phyloP scores from a whole-genome alignment of 371 early-diverging fungal species.

The Lichtheimia hyalospora region DNA sequence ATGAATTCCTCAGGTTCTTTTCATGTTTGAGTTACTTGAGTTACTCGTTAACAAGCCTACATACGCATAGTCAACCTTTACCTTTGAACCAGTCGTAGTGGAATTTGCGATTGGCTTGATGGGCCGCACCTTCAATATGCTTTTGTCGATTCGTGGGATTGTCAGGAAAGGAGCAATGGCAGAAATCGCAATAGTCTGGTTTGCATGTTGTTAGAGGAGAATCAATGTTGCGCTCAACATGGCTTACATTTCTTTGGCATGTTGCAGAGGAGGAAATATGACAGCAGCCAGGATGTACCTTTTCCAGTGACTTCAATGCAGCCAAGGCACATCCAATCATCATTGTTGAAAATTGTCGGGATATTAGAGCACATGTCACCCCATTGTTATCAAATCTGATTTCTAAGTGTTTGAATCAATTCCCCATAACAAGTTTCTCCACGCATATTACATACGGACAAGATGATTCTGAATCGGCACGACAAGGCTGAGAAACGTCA shows the following conservation, averaged over 20 bases:
- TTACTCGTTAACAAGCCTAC: background rate
- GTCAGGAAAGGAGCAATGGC: slow-evolving; percentile 50
- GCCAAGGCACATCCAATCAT: too few species aligned
- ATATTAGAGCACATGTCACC: too few species aligned
- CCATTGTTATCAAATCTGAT: too few species aligned
- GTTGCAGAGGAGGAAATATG: background rate
- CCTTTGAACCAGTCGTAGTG: slow-evolving; percentile 52
- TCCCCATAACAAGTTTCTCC: too few species aligned
- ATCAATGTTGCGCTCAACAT: background rate
- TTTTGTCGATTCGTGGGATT: slow-evolving; percentile 42
- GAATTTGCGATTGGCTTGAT: slow-evolving; percentile 31
- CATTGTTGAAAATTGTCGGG: too few species aligned
- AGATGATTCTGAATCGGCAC: too few species aligned
- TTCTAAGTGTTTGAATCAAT: too few species aligned
- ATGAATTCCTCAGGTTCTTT: slow-evolving; percentile 33
- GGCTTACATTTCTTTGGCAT: slow-evolving; percentile 1
- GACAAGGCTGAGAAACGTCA: too few species aligned
- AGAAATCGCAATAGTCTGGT: slow-evolving; percentile 47
- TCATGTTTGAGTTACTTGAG: background rate
- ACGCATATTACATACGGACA: too few species aligned
- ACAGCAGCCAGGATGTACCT: too few species aligned
- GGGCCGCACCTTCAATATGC: slow-evolving; percentile 35
- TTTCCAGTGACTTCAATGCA: too few species aligned
- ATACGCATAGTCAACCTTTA: slow-evolving; percentile 6
- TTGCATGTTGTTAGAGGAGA: background rate